Base-by-base conservation (phyloP, 768 basidiomycete species). In the Rhodotorula diobovata region DNA sequence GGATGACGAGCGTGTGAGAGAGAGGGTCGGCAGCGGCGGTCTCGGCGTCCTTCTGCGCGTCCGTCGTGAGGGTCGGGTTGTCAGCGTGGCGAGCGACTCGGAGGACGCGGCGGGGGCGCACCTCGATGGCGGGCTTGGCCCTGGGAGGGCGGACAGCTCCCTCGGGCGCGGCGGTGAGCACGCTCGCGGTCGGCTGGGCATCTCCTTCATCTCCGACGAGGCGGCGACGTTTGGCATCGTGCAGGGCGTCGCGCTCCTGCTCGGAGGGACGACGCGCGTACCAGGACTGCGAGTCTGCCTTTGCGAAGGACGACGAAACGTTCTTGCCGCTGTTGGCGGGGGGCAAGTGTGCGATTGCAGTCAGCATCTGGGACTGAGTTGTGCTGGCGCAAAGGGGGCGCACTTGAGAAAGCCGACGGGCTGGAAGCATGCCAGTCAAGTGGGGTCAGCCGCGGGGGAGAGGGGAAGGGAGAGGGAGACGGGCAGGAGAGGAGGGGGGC, bases 1-100 rank as follows among this genome's bases (percentile, higher is more conserved):
- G 78, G 54, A 79, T 74, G 37, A 79, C 69, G 67, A 79, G 71
- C 25, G 74, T 76, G n/a, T 67, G 70, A 15, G 56, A n/a, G 48
- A 66, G 66, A 5, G 77, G 68, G 57, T 60, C 53, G 61, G 43
- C 37, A 15, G 55, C 21, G 34, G 62, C 37, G 7, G n/a, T 21
- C 3, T 23, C 25, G 14, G 39, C 21, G 5, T 14, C 20, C 41
- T 2, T 11, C 25, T 11, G 18, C 2, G 30, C 30, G 28, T 16
- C n/a, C 16, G 10, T n/a, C 30, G 30, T 9, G 25, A 8, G 1
- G 18, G 32, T 34, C 23, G 39, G 15, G 21, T 18, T 45, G 30
- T 4, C n/a, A 34, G 50, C 37, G 53, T 5, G 34, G 43, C 20
- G 28, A 5, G 51, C 2, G 51, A 9, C 20, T 8, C 25, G 48